Percentiles rank a stretch among this genome's conserved stretches.
Evolutionary conservation across 2,329 filamentous ascomycete genomes (phyloP).

Genomic region (Phoma sp.): DNA sequence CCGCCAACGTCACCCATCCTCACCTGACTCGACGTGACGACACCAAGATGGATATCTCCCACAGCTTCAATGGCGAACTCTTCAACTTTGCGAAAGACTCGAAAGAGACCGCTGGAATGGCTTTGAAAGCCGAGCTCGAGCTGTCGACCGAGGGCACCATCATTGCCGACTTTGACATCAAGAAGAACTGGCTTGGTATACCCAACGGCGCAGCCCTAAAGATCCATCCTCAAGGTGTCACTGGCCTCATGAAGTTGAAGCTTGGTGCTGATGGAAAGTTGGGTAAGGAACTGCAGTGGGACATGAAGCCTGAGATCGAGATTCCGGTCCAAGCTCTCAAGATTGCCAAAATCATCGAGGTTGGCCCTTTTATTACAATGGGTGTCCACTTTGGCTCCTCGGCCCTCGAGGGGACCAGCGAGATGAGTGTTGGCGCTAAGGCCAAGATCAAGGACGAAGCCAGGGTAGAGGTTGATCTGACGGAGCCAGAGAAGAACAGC

Average conservation of each 20-base stretch:
- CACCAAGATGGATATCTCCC: constrained; percentile 22
- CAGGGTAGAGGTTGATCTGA: constrained; percentile 18
- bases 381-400: constrained; percentile 30
- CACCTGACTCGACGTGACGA: constrained; percentile 21
- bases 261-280: constrained; percentile 27
- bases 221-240: constrained; percentile 27
- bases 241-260: constrained; percentile 21
- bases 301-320: constrained; percentile 28
- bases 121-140: constrained; percentile 24
- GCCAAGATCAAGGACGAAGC: constrained; percentile 27
- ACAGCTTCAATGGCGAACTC: constrained; percentile 21
- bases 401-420: constrained; percentile 22
- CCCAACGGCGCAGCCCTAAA: constrained; percentile 22
- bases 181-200: constrained; percentile 13
- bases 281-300: constrained; percentile 27
- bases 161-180: constrained; percentile 29
- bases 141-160: constrained; percentile 25
- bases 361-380: constrained; percentile 31
- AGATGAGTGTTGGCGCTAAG: constrained; percentile 23
- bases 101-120: constrained; percentile 22
- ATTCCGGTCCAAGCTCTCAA: constrained; percentile 30
- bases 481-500: constrained; percentile 21
- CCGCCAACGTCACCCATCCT: constrained; percentile 28
- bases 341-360: constrained; percentile 23
- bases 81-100: constrained; percentile 31